Percentiles rank a stretch among this genome's conserved stretches.
These are phyloP conservation scores for Catharanthus roseus DNA, from an alignment of 257 asterid genomes.

Conservation along the genomic window DNA sequence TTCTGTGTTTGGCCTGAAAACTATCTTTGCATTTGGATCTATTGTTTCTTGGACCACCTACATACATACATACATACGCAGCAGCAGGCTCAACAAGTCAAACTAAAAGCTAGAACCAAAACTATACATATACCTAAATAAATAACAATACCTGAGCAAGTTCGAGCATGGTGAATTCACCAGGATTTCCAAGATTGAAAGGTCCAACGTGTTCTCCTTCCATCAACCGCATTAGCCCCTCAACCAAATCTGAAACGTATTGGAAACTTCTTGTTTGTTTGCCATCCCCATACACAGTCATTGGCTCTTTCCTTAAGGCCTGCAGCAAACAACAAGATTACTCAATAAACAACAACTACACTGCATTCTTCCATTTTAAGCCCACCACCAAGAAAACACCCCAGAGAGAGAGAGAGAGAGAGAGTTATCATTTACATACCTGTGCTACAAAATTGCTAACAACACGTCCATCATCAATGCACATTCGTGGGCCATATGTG, in stretches of 20 bases:
- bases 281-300: constrained; percentile 96
- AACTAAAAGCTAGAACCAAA: too few species aligned
- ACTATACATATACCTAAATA: too few species aligned
- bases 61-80: too few species aligned
- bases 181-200: constrained; percentile 94
- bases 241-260: constrained; percentile 96
- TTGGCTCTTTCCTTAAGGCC: constrained; percentile 96
- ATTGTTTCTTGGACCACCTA: constrained; percentile 96
- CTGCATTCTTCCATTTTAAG: background rate
- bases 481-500: constrained; percentile 98
- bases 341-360: background rate
- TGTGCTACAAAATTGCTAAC: constrained; percentile 99
- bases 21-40: constrained; percentile 82
- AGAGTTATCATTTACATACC: constrained; percentile 30
- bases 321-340: constrained; percentile 22
- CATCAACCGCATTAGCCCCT: constrained; percentile 92
- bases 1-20: constrained; percentile 83
- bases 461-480: constrained; percentile 98
- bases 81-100: too few species aligned
- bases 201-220: constrained; percentile 99
- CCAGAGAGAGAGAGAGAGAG: background rate
- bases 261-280: constrained; percentile 97
- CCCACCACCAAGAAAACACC: too few species aligned
- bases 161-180: constrained; percentile 97
- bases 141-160: constrained; percentile 82